Percentiles rank a stretch among this genome's conserved stretches.
Evolutionary conservation across 2,329 filamentous ascomycete species (phyloP).

Genomic region (Ascocoryne sarcoides): DNA sequence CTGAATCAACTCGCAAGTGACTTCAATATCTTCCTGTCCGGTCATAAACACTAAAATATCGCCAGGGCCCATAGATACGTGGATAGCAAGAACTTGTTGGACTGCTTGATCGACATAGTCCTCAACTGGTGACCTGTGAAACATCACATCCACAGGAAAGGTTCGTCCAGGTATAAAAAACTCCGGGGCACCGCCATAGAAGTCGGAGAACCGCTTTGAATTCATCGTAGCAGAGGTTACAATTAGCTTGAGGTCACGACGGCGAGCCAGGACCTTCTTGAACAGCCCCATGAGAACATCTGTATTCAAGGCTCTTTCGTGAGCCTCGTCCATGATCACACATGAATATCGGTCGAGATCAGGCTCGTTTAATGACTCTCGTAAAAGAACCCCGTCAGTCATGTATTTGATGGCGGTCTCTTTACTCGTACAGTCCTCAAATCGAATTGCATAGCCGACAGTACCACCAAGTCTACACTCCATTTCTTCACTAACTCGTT

Average conservation of each 20-base stretch:
- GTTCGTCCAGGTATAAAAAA: constrained; percentile 94
- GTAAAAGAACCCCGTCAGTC: constrained; percentile 90
- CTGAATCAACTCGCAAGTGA: constrained; percentile 85
- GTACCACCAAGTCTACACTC: constrained; percentile 78
- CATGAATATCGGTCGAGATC: constrained; percentile 95
- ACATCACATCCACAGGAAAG: constrained; percentile 95
- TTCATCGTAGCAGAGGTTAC: constrained; percentile 99
- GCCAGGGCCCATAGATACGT: constrained; percentile 85
- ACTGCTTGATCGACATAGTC: constrained; percentile 97
- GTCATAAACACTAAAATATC: constrained; percentile 99
- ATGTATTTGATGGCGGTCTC: constrained; percentile 98
- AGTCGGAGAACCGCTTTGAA: constrained; percentile 87
- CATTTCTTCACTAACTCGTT: constrained; percentile 98
- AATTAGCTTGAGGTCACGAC: constrained; percentile 89
- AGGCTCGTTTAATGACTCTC: constrained; percentile 85
- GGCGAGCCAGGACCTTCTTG: constrained; percentile 87
- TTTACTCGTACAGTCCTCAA: constrained; percentile 95
- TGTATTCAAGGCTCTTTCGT: constrained; percentile 92
- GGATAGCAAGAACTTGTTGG: constrained; percentile 89
- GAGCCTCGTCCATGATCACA: constrained; percentile 99
- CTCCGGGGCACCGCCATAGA: constrained; percentile 92
- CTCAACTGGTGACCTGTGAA: constrained; percentile 86
- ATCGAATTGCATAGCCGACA: constrained; percentile 95
- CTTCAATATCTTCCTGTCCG: constrained; percentile 96
- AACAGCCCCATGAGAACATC: constrained; percentile 96